phyloP scores from a whole-genome alignment of 768 basidiomycete species.

The Trametes cubensis region DNA sequence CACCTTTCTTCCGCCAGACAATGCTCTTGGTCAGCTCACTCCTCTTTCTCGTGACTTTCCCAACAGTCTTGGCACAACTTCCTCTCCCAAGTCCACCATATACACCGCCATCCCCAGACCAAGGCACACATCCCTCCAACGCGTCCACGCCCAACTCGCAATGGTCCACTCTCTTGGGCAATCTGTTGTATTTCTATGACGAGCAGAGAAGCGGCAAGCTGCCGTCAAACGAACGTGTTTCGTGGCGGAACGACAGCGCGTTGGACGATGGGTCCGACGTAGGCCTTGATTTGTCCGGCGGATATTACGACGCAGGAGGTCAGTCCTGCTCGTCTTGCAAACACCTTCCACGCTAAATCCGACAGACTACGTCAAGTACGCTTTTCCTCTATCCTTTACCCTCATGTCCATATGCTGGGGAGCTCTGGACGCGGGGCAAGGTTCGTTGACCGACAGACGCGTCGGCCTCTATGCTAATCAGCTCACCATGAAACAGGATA shows the following conservation, averaged over 20 bases:
- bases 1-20: neutral
- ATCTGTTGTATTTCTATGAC: constrained; percentile 87
- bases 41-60: constrained; percentile 1
- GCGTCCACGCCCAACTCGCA: constrained; percentile 59
- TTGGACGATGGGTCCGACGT: constrained; percentile 76
- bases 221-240: constrained; percentile 66
- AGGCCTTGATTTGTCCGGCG: constrained; percentile 77
- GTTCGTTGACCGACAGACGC: constrained; percentile 36
- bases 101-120: constrained; percentile 59
- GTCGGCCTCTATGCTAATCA: neutral
- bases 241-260: constrained; percentile 86
- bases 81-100: constrained; percentile 66
- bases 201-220: constrained; percentile 85
- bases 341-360: constrained; percentile 49
- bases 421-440: constrained; percentile 80
- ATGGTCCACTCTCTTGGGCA: constrained; percentile 82
- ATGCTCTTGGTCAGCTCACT: constrained; percentile 9
- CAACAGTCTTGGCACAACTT: constrained; percentile 46
- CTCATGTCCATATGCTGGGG: constrained; percentile 92
- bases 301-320: constrained; percentile 95
- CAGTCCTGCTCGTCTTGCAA: constrained; percentile 19
- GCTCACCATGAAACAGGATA: too few species aligned
- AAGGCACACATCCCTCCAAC: constrained; percentile 45
- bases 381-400: constrained; percentile 84
- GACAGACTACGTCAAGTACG: constrained; percentile 85